Conservation (phyloP, 106 monocot species). For the Dioscorea zingiberensis region DNA sequence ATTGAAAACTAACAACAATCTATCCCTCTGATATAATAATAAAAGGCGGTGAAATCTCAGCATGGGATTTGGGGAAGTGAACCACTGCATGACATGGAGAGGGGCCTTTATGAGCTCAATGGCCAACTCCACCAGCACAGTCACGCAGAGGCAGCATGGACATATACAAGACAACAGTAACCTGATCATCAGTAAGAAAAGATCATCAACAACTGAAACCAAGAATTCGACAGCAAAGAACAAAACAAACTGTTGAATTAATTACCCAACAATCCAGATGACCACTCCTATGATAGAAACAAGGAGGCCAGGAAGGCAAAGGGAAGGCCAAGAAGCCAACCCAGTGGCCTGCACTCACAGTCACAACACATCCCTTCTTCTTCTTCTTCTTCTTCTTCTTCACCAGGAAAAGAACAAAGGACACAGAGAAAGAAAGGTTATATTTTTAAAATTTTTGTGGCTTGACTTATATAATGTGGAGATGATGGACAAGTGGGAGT, state of each 20-base stretch:
- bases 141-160: conserved; percentile 97
- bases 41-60: neutral
- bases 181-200: conserved; percentile 20
- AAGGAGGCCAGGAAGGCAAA: conserved; percentile 80
- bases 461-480: too few relatives aligned
- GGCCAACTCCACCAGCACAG: conserved; percentile 80
- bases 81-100: conserved; percentile 90
- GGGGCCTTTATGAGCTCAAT: conserved; percentile 94
- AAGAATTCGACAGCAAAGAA: conserved; percentile 1
- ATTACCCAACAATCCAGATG: conserved; percentile 48
- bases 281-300: conserved; percentile 52
- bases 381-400: too few relatives aligned
- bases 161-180: conserved; percentile 86
- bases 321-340: conserved; percentile 95
- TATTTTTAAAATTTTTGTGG: too few relatives aligned
- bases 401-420: too few relatives aligned
- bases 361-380: conserved; percentile 33
- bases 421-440: too few relatives aligned
- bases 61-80: conserved; percentile 71
- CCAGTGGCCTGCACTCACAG: conserved; percentile 80
- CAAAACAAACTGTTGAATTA: neutral
- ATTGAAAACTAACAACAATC: too few relatives aligned
- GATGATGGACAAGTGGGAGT: too few relatives aligned
- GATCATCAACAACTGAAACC: neutral
- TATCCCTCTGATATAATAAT: too few relatives aligned